These are phyloP conservation scores for Tolypocladium guangdongense DNA, from an alignment of 2,329 filamentous ascomycete species.

Conservation along the genomic window DNA sequence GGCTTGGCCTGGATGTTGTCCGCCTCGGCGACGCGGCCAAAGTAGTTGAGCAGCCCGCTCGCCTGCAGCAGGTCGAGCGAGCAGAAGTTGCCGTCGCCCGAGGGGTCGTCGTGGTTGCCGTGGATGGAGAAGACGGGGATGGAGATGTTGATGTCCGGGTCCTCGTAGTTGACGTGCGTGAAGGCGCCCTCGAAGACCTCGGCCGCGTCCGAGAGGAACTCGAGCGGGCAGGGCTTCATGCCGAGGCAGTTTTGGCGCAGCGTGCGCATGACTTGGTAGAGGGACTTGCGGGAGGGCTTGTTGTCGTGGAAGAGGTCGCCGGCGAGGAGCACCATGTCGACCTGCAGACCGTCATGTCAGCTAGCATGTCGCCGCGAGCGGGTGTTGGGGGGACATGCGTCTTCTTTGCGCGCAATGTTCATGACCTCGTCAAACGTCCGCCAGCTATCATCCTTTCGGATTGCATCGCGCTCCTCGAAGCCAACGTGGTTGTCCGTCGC, in stretches of 20 bases:
- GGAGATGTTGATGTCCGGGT: constrained; percentile 90
- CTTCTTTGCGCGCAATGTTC: constrained; percentile 71
- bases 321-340: constrained; percentile 93
- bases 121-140: constrained; percentile 98
- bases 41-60: constrained; percentile 90
- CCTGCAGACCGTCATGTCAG: constrained; percentile 24
- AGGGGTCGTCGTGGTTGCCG: constrained; percentile 95
- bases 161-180: constrained; percentile 94
- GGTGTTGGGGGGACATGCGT: constrained; percentile 37
- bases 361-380: neutral
- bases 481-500: constrained; percentile 98
- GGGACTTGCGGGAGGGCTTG: constrained; percentile 86
- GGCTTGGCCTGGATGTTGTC: constrained; percentile 92
- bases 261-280: constrained; percentile 96
- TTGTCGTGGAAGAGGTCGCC: constrained; percentile 98
- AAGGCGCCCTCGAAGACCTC: constrained; percentile 86
- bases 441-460: constrained; percentile 97
- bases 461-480: constrained; percentile 84
- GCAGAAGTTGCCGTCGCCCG: constrained; percentile 87
- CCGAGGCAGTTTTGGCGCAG: constrained; percentile 88
- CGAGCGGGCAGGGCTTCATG: constrained; percentile 88
- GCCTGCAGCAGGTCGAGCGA: constrained; percentile 86
- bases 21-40: constrained; percentile 79
- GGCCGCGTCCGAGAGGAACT: constrained; percentile 86
- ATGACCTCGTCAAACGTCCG: constrained; percentile 92